Base-by-base conservation (phyloP, 2,329 filamentous ascomycete species). In the Cytospora paraplurivora region DNA sequence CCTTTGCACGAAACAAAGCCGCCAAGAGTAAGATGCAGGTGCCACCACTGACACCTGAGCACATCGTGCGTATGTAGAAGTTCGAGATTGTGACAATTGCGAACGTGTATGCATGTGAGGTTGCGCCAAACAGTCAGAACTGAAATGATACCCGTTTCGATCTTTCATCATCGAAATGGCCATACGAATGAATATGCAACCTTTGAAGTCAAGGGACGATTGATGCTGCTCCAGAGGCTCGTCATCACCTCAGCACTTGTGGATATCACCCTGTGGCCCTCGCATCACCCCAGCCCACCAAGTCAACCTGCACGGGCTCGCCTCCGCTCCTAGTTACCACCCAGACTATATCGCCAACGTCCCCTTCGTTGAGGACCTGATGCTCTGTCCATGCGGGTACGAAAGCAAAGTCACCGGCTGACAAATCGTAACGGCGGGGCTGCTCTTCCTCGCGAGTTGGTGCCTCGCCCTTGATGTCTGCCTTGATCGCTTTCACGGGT, bases 301-400 rank as follows among this genome's bases (percentile, higher is more conserved):
- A 69, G 69, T 88, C 86, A 33, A 86, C 85, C 7, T 88, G 85
- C 1, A 86, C 79, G 0, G 88, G 88, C 62, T 79, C 78, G 2
- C 82, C 72, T 0, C 88, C 88, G 67, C 83, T 86, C 27, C 88
- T 81, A 6, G 86, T 85, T 52, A 91, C 82, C 12, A 90, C 81
- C 85, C 88, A 90, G 44, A 86, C 82, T 1, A 88, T 76, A 54
- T 88, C 85, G 8, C 62, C 50, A 56, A 71, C 33, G 37, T 84
- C 81, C 1, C 72, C 73, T 44, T 90, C 83, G 69, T 92, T 92
- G 21, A 87, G 77, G 60, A 88, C 82, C 72, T 91, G 88, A 74
- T 92, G 88, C 72, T 92, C 88, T 0, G 85, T 85, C 80, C 83
- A 90, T 0, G 88, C 84, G 0, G 89, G 89, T 13, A 92, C 82